Percentiles rank a stretch among this genome's conserved stretches.
Conservation (phyloP, 1,139 yeast genomes). For the Wickerhamomyces sp. region DNA sequence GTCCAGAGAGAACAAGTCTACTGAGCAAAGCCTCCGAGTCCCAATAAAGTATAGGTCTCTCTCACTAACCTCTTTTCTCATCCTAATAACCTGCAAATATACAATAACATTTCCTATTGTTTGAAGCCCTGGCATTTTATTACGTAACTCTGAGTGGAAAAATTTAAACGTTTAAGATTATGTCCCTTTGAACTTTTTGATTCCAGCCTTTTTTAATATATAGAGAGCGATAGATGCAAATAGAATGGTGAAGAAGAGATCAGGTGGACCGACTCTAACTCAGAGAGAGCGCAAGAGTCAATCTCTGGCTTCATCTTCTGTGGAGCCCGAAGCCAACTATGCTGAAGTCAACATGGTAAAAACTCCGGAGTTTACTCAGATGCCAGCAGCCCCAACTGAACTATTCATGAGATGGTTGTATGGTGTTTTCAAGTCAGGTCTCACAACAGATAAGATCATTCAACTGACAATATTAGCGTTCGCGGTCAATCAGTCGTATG, state of each 20-base stretch:
- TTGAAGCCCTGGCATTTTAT: too few relatives aligned
- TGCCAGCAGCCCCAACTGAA: constrained; percentile 18
- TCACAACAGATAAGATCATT: constrained; percentile 14
- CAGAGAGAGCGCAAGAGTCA: constrained; percentile 18
- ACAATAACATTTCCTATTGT: background rate
- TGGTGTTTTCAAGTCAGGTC: constrained; percentile 8
- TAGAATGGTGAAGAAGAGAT: background rate
- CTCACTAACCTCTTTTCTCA: background rate
- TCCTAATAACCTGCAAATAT: background rate
- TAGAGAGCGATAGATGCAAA: too few relatives aligned
- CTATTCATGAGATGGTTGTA: constrained; percentile 14
- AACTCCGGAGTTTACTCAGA: background rate
- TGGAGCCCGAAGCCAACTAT: background rate
- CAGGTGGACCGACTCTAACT: constrained; percentile 12
- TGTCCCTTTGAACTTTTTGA: too few relatives aligned
- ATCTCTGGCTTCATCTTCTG: constrained; percentile 2
- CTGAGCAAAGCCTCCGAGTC: constrained; percentile 14
- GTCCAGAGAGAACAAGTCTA: constrained; percentile 21
- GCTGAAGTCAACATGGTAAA: background rate
- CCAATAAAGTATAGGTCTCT: background rate
- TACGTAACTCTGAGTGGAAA: too few relatives aligned
- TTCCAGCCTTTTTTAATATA: too few relatives aligned
- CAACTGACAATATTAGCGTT: constrained; percentile 15
- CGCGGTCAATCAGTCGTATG: constrained; percentile 10
- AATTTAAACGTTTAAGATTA: too few relatives aligned